These are phyloP conservation scores for Fusarium staphyleae DNA, from an alignment of 2,329 filamentous ascomycete species.

Conservation along the genomic window DNA sequence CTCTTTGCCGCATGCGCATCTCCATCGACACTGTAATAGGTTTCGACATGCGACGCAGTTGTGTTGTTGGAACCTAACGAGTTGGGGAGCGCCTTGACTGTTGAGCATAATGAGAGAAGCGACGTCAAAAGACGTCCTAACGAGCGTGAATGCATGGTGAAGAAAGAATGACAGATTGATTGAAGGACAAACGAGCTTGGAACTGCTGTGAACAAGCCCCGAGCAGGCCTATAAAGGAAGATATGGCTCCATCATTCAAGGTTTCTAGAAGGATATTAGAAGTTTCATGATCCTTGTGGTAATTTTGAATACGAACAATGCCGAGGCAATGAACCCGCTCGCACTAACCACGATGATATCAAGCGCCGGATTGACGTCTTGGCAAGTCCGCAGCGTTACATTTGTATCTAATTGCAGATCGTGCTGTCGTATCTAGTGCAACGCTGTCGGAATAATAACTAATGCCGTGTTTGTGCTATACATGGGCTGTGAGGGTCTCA, in stretches of 20 bases:
- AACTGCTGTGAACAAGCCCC: background rate
- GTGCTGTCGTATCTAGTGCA: no score
- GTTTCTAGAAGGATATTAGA: constrained; percentile 3
- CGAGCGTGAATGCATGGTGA: constrained; percentile 1
- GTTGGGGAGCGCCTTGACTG: background rate
- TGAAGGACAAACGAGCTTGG: background rate
- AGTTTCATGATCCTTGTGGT: constrained; percentile 4
- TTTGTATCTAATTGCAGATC: background rate
- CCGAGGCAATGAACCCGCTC: background rate
- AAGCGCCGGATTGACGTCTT: background rate
- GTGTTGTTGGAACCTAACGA: background rate
- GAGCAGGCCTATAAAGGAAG: background rate
- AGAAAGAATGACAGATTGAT: background rate
- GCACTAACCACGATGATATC: background rate
- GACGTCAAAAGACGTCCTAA: constrained; percentile 7
- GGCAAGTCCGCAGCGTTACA: no score
- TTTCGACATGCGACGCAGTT: background rate
- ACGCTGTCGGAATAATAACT: no score
- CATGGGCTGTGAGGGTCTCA: no score
- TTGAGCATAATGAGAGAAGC: constrained; percentile 2
- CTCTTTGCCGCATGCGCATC: background rate
- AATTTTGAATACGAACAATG: background rate
- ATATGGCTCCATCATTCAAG: background rate
- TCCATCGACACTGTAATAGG: constrained; percentile 14
- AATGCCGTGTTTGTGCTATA: no score